These are phyloP conservation scores for Mycosphaerella sp. DNA, from an alignment of 2,329 filamentous ascomycete genomes.

Conservation along the genomic window DNA sequence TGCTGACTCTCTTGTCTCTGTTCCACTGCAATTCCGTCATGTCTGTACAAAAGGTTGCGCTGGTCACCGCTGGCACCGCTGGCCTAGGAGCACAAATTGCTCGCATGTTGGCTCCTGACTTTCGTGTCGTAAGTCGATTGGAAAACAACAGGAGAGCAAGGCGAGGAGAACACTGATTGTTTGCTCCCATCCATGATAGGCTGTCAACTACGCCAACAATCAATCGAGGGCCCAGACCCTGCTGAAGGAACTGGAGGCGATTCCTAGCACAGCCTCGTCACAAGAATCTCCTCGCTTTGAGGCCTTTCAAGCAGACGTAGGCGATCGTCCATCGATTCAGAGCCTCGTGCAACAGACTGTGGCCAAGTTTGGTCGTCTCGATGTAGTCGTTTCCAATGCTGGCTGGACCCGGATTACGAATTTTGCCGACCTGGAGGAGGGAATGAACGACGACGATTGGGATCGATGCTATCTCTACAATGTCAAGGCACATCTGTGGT, in stretches of 20 bases:
- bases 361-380: conserved; percentile 32
- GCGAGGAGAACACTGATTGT: conserved; percentile 6
- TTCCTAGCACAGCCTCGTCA: conserved; percentile 25
- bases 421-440: conserved; percentile 35
- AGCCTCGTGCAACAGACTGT: conserved; percentile 34
- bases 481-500: conserved; percentile 56
- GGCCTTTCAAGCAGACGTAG: conserved; percentile 28
- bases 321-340: conserved; percentile 27
- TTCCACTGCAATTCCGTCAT: conserved; percentile 18
- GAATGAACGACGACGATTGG: conserved; percentile 35
- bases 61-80: conserved; percentile 46
- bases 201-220: conserved; percentile 46
- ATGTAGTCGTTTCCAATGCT: conserved; percentile 40
- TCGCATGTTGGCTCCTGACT: conserved; percentile 42
- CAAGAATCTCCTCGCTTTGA: conserved; percentile 18
- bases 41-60: conserved; percentile 40
- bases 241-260: conserved; percentile 38
- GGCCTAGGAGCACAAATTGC: conserved; percentile 45
- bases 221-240: conserved; percentile 37
- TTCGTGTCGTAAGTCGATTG: conserved; percentile 36
- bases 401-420: conserved; percentile 30
- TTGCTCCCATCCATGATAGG: conserved; percentile 26
- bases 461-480: conserved; percentile 47
- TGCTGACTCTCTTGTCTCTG: neutral
- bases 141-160: neutral